Percentiles rank a stretch among this genome's conserved stretches.
Evolutionary conservation across 805 yeast genomes (phyloP).

Genomic region (Candida rishiriensis): DNA sequence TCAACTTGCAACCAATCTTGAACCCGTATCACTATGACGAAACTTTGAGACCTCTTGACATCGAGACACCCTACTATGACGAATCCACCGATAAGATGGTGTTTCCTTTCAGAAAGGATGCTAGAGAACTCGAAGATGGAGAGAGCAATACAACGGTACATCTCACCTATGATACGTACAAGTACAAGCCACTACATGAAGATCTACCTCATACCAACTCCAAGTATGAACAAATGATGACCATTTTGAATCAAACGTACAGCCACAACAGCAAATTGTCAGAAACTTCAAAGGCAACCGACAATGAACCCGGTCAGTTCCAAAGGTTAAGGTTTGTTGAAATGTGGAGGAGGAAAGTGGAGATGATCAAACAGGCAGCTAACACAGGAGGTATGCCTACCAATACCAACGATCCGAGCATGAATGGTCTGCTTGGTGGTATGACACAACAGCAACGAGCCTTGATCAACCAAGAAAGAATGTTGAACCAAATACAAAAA

Average conservation of each 20-base stretch:
- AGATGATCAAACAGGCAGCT: slow-evolving; percentile 43
- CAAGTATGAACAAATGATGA: slow-evolving; percentile 89
- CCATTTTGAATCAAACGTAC: slow-evolving; percentile 50
- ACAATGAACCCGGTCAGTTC: slow-evolving; percentile 50
- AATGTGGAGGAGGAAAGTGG: slow-evolving; percentile 70
- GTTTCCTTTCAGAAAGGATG: slow-evolving; percentile 38
- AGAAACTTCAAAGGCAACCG: slow-evolving; percentile 24
- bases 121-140: slow-evolving; percentile 18
- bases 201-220: slow-evolving; percentile 71
- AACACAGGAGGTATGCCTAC: slow-evolving; percentile 20
- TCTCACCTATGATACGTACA: slow-evolving; percentile 21
- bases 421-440: slow-evolving; percentile 25
- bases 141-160: slow-evolving; percentile 16
- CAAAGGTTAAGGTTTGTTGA: slow-evolving; percentile 85
- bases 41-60: slow-evolving; percentile 41
- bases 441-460: slow-evolving; percentile 27
- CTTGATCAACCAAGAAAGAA: slow-evolving; percentile 24
- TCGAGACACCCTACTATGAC: slow-evolving; percentile 39
- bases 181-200: slow-evolving; percentile 48
- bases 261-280: slow-evolving; percentile 27
- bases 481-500: slow-evolving; percentile 27
- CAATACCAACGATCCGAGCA: slow-evolving; percentile 15
- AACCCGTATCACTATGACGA: slow-evolving; percentile 57
- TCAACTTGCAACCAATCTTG: slow-evolving; percentile 68
- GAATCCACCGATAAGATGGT: slow-evolving; percentile 25